Evolutionary conservation across 768 basidiomycete species (phyloP).

Genomic region (Russula foetens): DNA sequence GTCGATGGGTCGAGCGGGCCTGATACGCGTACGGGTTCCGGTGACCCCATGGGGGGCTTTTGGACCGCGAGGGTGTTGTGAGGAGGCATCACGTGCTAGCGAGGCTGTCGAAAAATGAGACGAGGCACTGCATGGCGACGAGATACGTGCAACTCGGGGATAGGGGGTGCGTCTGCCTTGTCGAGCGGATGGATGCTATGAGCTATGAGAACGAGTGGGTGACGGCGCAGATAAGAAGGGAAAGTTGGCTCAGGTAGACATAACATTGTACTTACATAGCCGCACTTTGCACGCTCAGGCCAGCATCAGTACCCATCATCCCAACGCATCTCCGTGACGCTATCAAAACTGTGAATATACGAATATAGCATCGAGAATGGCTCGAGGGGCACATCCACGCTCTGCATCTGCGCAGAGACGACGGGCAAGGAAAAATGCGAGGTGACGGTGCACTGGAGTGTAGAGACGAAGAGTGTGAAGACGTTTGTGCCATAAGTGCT

Average conservation of each 20-base stretch:
- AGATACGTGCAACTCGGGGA: constrained; percentile 91
- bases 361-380: constrained; percentile 26
- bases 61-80: no score
- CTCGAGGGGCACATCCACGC: constrained; percentile 53
- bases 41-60: constrained; percentile 51
- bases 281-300: constrained; percentile 63
- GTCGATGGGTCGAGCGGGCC: no score
- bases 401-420: constrained; percentile 69
- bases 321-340: constrained; percentile 78
- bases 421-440: constrained; percentile 85
- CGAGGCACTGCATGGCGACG: constrained; percentile 80
- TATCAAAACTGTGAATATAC: constrained; percentile 58
- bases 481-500: constrained; percentile 63
- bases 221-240: constrained; percentile 2
- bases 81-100: constrained; percentile 66
- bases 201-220: constrained; percentile 32
- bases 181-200: constrained; percentile 99
- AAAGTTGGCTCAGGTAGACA: constrained; percentile 22
- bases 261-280: constrained; percentile 90
- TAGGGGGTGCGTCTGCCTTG: no score
- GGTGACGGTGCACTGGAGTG: constrained; percentile 77
- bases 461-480: constrained; percentile 68
- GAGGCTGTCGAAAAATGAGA: constrained; percentile 81
- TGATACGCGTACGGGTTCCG: constrained; percentile 60
- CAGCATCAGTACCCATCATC: constrained; percentile 69